phyloP scores from a whole-genome alignment of 1,139 yeast species.

The Pichia sp. region DNA sequence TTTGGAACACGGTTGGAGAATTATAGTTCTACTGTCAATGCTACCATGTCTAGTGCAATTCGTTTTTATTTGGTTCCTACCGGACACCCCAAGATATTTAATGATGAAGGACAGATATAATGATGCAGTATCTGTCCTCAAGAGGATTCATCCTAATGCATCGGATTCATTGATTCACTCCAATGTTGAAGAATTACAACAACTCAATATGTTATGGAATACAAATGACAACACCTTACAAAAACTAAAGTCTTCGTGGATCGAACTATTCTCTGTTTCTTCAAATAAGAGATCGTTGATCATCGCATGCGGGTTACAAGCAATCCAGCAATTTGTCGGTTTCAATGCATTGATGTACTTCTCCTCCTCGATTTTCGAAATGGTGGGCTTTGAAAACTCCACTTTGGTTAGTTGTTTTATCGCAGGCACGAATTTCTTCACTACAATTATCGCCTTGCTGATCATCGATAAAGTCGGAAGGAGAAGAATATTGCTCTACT shows the following conservation, averaged over 20 bases:
- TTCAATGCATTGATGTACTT: slow-evolving; percentile 62
- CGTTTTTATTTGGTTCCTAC: slow-evolving; percentile 47
- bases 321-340: slow-evolving; percentile 60
- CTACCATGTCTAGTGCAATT: slow-evolving; percentile 52
- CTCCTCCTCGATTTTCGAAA: slow-evolving; percentile 55
- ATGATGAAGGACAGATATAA: slow-evolving; percentile 44
- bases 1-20: slow-evolving; percentile 52
- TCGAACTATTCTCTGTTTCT: slow-evolving; percentile 42
- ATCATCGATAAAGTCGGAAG: slow-evolving; percentile 57
- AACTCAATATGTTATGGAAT: slow-evolving; percentile 34
- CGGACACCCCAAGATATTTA: slow-evolving; percentile 59
- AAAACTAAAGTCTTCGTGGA: slow-evolving; percentile 42
- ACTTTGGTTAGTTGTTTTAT: slow-evolving; percentile 57
- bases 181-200: slow-evolving; percentile 46
- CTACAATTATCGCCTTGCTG: slow-evolving; percentile 50
- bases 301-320: slow-evolving; percentile 59
- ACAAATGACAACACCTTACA: slow-evolving; percentile 6
- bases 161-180: slow-evolving; percentile 38
- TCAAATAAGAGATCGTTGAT: slow-evolving; percentile 54
- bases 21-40: slow-evolving; percentile 52
- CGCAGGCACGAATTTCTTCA: slow-evolving; percentile 57
- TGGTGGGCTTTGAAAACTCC: slow-evolving; percentile 53
- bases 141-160: slow-evolving; percentile 39
- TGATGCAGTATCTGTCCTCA: slow-evolving; percentile 44
- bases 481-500: slow-evolving; percentile 45